These are phyloP conservation scores for Lathyrus aphaca DNA, from an alignment of 306 rosid species.

Conservation along the genomic window DNA sequence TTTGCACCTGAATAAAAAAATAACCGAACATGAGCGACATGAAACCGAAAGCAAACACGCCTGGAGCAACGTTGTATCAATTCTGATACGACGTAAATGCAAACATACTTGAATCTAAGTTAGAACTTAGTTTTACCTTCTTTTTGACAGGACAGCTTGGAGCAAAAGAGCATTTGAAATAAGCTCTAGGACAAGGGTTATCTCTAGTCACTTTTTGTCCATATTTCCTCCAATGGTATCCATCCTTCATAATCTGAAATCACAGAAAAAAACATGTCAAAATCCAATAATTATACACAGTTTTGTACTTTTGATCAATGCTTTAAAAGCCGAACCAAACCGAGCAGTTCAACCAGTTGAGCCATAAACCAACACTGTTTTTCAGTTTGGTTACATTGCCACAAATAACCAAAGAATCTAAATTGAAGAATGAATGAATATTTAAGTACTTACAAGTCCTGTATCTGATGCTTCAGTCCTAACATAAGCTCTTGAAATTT, in stretches of 20 bases:
- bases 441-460: conserved; percentile 67
- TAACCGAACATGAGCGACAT: conserved; percentile 22
- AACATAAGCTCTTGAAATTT: conserved; percentile 59
- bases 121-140: conserved; percentile 62
- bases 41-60: background rate
- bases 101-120: background rate
- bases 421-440: background rate
- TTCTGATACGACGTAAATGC: background rate
- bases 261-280: conserved; percentile 40
- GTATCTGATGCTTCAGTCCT: conserved; percentile 79
- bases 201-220: conserved; percentile 99
- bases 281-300: conserved; percentile 5
- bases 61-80: no score
- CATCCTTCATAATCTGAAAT: conserved; percentile 87
- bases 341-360: background rate
- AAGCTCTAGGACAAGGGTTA: conserved; percentile 96
- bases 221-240: conserved; percentile 98
- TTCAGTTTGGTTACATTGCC: background rate
- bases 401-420: no score
- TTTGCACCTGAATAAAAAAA: conserved; percentile 69
- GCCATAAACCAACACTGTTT: background rate
- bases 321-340: background rate
- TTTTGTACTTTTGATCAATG: background rate
- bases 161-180: conserved; percentile 99
- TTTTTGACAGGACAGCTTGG: conserved; percentile 94